These are phyloP conservation scores for Gossypium rotundifolium DNA, from an alignment of 345 rosid genomes.

Conservation along the genomic window DNA sequence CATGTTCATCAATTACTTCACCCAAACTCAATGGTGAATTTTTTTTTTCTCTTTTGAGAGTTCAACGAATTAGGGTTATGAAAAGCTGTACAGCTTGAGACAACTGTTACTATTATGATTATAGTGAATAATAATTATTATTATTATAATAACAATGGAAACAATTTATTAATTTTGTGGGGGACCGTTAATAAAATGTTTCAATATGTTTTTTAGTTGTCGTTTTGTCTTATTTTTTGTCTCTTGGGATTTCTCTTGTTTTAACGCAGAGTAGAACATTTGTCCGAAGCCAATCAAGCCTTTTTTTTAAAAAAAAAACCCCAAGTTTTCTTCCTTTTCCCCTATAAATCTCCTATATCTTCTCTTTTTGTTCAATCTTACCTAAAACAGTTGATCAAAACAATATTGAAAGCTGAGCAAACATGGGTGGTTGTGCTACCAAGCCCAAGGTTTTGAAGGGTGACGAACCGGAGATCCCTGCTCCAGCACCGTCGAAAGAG, in stretches of 20 bases:
- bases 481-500: constrained; percentile 18
- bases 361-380: constrained; percentile 5
- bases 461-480: constrained; percentile 18
- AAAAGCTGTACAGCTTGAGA: constrained; percentile 23
- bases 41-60: not conserved
- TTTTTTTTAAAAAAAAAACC: too few species aligned
- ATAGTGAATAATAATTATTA: not conserved
- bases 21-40: not conserved
- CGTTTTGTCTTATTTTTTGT: constrained; percentile 15
- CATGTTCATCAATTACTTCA: not conserved
- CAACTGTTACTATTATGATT: constrained; percentile 6
- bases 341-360: constrained; percentile 20
- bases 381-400: not conserved
- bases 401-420: not conserved
- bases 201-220: constrained; percentile 18
- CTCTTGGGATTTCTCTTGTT: not conserved
- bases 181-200: constrained; percentile 2
- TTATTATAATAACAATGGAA: not conserved
- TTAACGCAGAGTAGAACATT: constrained; percentile 22
- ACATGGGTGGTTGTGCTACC: constrained; percentile 52
- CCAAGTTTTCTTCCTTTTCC: not conserved
- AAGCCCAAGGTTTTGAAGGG: constrained; percentile 45
- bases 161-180: not conserved
- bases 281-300: constrained; percentile 20
- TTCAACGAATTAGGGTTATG: not conserved